Conservation (phyloP, 192 early-diverging fungal genomes). For the Podila verticillata region DNA sequence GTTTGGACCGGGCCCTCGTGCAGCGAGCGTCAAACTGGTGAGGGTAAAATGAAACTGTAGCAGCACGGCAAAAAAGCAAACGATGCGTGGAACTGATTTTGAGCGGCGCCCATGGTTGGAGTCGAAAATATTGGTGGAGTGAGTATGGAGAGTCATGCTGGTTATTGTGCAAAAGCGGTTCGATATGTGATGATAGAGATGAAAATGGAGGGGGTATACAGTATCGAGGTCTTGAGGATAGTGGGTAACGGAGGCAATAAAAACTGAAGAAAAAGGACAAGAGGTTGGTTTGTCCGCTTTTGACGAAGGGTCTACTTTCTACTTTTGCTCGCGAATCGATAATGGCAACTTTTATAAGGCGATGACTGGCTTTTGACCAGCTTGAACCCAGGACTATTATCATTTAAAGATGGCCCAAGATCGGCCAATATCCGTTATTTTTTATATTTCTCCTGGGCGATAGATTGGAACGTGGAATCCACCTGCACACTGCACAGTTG, state of each 20-base stretch:
- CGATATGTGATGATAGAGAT: not conserved
- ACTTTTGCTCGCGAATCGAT: not conserved
- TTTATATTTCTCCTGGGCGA: not conserved
- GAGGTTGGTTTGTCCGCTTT: not conserved
- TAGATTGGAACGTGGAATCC: not conserved
- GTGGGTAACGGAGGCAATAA: too few relatives aligned
- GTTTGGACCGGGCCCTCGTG: not conserved
- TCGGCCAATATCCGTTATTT: too few relatives aligned
- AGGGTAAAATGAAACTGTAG: not conserved
- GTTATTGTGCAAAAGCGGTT: not conserved
- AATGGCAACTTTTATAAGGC: not conserved
- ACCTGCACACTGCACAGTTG: not conserved
- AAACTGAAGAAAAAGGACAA: not conserved
- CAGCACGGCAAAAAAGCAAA: not conserved
- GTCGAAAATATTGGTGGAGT: not conserved
- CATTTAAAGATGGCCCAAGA: too few relatives aligned
- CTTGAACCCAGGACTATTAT: too few relatives aligned
- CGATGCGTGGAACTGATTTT: not conserved
- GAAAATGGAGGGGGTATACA: not conserved
- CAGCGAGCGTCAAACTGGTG: not conserved
- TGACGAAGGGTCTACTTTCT: too few relatives aligned
- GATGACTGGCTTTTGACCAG: too few relatives aligned
- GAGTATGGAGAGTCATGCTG: not conserved
- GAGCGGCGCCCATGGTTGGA: not conserved
- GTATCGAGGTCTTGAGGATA: too few relatives aligned